These are phyloP conservation scores for Nothopassalora personata DNA, from an alignment of 2,329 filamentous ascomycete genomes.

Conservation along the genomic window DNA sequence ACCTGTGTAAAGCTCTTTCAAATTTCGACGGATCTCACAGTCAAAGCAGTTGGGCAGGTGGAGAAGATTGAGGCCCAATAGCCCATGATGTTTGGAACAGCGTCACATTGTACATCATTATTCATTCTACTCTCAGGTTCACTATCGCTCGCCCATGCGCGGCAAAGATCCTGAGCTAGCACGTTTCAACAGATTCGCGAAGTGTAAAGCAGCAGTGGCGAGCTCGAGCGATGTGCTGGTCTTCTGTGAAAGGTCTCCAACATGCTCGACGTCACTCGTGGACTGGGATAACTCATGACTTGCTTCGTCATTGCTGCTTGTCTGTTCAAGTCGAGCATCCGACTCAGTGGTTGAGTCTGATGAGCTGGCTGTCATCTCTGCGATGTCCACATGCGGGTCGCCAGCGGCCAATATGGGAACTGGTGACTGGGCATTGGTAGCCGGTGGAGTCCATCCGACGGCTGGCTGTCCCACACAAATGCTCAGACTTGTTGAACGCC, in stretches of 20 bases:
- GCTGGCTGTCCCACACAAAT: not conserved
- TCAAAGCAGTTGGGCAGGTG: no score
- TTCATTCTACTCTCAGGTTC: not conserved
- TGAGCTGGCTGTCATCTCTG: not conserved
- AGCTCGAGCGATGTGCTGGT: not conserved
- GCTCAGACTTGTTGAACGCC: slow-evolving; percentile 8
- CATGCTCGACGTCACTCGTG: not conserved
- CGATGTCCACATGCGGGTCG: not conserved
- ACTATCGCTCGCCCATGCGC: not conserved
- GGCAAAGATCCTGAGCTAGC: slow-evolving; percentile 6
- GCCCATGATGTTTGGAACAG: no score
- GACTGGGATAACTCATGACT: not conserved
- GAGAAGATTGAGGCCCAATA: no score
- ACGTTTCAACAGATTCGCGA: slow-evolving; percentile 11
- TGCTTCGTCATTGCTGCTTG: not conserved
- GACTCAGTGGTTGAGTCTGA: no score
- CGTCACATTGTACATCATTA: no score
- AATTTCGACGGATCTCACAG: no score
- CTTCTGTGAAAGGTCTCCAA: not conserved
- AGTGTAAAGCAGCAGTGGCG: slow-evolving; percentile 7
- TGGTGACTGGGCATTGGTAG: not conserved
- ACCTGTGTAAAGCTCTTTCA: no score
- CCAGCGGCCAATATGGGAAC: not conserved
- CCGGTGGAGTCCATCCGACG: not conserved
- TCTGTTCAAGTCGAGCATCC: not conserved